Conservation (phyloP, 2,329 filamentous ascomycete genomes). For the Trichophyton mentagrophytes region DNA sequence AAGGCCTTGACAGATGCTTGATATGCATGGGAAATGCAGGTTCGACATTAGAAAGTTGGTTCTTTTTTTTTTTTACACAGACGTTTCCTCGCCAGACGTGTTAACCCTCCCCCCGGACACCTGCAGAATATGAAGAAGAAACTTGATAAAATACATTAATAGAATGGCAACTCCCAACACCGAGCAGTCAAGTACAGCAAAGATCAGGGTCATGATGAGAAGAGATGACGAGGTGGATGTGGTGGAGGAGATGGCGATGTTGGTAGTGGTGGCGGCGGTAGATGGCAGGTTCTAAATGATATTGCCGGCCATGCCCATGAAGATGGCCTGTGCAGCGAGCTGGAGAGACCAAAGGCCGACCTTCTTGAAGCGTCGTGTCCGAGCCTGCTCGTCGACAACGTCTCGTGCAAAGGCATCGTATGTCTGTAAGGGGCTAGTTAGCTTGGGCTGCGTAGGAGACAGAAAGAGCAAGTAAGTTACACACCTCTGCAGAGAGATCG, state of each 20-base stretch:
- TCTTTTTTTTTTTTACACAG: not conserved
- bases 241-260: too few relatives aligned
- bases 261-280: not conserved
- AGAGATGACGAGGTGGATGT: not conserved
- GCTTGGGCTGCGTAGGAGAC: conserved; percentile 6
- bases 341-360: conserved; percentile 94
- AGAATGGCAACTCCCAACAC: not conserved
- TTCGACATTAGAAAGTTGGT: not conserved
- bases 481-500: conserved; percentile 71
- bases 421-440: conserved; percentile 37
- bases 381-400: conserved; percentile 76
- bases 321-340: conserved; percentile 80
- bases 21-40: not conserved
- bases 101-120: too few relatives aligned
- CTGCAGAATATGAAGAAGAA: not conserved
- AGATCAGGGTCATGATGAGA: not conserved
- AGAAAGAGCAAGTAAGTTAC: conserved; percentile 14
- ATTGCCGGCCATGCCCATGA: conserved; percentile 83
- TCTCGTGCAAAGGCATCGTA: conserved; percentile 90
- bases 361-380: conserved; percentile 79
- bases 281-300: conserved; percentile 7
- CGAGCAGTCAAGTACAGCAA: not conserved
- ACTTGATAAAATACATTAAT: not conserved
- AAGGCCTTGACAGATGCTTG: not conserved
- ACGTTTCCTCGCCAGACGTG: not conserved